A percentile compares a stretch with the other conserved stretches of the same genome.
Evolutionary conservation across 257 asterid species (phyloP).

Genomic region (Salvia splendens): DNA sequence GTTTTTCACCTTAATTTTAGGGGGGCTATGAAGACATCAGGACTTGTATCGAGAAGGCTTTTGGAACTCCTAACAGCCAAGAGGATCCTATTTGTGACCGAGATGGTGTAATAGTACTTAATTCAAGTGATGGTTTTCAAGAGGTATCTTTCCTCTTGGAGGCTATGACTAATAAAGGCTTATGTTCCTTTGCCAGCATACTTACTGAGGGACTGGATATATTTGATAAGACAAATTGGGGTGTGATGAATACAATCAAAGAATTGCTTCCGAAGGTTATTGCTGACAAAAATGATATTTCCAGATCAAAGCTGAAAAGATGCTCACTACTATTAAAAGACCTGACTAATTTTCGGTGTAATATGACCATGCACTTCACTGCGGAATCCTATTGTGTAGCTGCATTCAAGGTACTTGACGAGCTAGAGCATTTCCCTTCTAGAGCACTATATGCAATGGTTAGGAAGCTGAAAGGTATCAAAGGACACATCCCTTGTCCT

Average conservation of each 20-base stretch:
- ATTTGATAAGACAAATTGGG: conserved; percentile 52
- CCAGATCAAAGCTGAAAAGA: conserved; percentile 42
- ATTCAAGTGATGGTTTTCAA: conserved; percentile 36
- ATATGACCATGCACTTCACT: conserved; percentile 30
- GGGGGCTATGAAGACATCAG: conserved; percentile 54
- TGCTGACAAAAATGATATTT: conserved; percentile 34
- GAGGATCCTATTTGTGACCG: conserved; percentile 29
- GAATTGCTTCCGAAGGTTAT: conserved; percentile 47
- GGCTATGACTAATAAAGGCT: conserved; percentile 63
- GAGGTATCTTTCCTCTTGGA: conserved; percentile 50
- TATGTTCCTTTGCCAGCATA: conserved; percentile 47
- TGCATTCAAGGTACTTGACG: conserved; percentile 53
- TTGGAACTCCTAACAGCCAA: conserved; percentile 40
- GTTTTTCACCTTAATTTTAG: conserved; percentile 41
- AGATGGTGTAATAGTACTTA: conserved; percentile 36
- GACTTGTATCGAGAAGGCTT: conserved; percentile 53
- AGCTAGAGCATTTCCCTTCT: conserved; percentile 52
- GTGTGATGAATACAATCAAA: conserved; percentile 52
- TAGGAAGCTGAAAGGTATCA: conserved; percentile 57
- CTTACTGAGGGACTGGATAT: conserved; percentile 51
- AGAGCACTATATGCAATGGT: conserved; percentile 57
- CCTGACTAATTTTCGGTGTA: conserved; percentile 40
- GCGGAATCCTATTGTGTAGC: conserved; percentile 50
- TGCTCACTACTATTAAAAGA: conserved; percentile 46
- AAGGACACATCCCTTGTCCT: conserved; percentile 44